Percentiles rank a stretch among this genome's conserved stretches.
Evolutionary conservation across 169 alveolate genomes (phyloP).

Genomic region (Babesia ovis): DNA sequence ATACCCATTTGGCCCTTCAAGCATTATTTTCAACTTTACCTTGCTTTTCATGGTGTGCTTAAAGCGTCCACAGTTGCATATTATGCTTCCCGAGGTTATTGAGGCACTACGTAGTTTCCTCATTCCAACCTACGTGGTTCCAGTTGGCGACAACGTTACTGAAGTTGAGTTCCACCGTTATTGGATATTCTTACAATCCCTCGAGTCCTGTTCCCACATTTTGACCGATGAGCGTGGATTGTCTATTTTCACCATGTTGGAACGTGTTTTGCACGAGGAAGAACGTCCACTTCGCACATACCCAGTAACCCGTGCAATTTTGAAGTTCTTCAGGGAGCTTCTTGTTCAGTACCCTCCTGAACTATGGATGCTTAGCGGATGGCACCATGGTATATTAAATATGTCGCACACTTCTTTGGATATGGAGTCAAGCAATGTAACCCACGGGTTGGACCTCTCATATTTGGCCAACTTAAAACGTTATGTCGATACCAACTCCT

Average conservation of each 20-base stretch:
- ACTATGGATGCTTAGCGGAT: conserved; percentile 40
- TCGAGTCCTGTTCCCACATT: conserved; percentile 28
- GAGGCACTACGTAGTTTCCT: conserved; percentile 34
- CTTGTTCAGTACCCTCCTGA: conserved; percentile 39
- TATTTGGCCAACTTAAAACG: conserved; percentile 7
- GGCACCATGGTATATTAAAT: conserved; percentile 48
- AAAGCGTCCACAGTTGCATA: conserved; percentile 17
- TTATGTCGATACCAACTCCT: neutral
- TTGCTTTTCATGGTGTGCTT: conserved; percentile 21
- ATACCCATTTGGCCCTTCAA: conserved; percentile 30
- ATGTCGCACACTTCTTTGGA: conserved; percentile 43
- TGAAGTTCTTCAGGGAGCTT: conserved; percentile 24
- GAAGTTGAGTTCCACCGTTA: conserved; percentile 36
- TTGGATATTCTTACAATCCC: conserved; percentile 28
- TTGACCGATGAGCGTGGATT: conserved; percentile 10
- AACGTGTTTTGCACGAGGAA: conserved; percentile 36
- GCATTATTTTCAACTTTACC: conserved; percentile 20
- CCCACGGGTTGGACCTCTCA: conserved; percentile 26
- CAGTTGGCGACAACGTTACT: conserved; percentile 34
- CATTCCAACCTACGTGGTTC: conserved; percentile 25
- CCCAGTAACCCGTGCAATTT: conserved; percentile 25
- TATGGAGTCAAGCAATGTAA: conserved; percentile 31
- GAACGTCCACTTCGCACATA: conserved; percentile 14
- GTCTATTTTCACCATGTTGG: conserved; percentile 2
- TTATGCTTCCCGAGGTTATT: conserved; percentile 27